phyloP scores from a whole-genome alignment of 192 early-diverging fungal species.

The Radiomyces spectabilis region DNA sequence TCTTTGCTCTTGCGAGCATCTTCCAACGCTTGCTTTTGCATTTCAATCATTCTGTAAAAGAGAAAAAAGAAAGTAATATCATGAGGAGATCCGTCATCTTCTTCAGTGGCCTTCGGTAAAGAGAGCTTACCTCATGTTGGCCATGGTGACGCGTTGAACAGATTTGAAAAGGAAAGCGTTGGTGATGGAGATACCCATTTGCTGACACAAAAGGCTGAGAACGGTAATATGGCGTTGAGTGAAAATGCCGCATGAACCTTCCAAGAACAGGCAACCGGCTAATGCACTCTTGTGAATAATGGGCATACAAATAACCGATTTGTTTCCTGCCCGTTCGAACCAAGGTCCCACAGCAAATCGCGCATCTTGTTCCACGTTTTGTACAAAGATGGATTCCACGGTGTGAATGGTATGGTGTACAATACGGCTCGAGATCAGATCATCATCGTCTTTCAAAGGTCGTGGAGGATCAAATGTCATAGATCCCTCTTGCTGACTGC shows the following conservation, averaged over 20 bases:
- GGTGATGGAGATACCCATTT: conserved; percentile 43
- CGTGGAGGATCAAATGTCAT: conserved; percentile 26
- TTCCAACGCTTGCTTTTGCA: conserved; percentile 21
- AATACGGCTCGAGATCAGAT: conserved; percentile 22
- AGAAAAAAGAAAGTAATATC: too few species aligned
- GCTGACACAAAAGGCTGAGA: conserved; percentile 39
- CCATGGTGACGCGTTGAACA: conserved; percentile 28
- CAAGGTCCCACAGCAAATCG: conserved; percentile 24
- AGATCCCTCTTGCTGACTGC: conserved; percentile 15
- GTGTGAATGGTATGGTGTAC: conserved; percentile 23
- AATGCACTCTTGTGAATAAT: conserved; percentile 37
- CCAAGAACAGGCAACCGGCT: conserved; percentile 37
- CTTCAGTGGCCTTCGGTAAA: too few species aligned
- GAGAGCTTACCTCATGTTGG: conserved; percentile 13
- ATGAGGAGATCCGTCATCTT: too few species aligned
- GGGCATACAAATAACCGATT: conserved; percentile 39
- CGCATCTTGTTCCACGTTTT: conserved; percentile 18
- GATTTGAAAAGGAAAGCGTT: conserved; percentile 43
- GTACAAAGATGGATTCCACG: conserved; percentile 17
- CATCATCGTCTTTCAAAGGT: conserved; percentile 16
- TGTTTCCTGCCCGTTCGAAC: conserved; percentile 27
- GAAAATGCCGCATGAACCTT: conserved; percentile 31
- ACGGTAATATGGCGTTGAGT: conserved; percentile 37
- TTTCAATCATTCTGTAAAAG: conserved; percentile 33
- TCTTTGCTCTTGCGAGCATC: conserved; percentile 29